A percentile compares a stretch with the other conserved stretches of the same genome.
Conservation (phyloP, 2,329 filamentous ascomycete genomes). For the Xylogone sp. region DNA sequence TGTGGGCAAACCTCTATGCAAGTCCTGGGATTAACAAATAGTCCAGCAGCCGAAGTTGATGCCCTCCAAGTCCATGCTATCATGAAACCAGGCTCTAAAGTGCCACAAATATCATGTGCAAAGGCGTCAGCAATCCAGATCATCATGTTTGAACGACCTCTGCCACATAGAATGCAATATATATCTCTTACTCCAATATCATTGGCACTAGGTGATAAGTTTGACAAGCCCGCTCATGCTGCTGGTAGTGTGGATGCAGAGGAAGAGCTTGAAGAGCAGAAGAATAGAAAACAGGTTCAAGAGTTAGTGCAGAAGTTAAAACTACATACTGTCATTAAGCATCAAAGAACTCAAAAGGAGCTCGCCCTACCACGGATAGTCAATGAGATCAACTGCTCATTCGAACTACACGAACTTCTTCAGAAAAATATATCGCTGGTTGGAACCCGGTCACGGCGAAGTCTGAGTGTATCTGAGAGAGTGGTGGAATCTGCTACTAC, state of each 20-base stretch:
- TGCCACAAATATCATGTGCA: constrained; percentile 73
- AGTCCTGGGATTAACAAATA: constrained; percentile 81
- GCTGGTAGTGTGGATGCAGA: constrained; percentile 63
- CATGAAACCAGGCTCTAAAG: constrained; percentile 43
- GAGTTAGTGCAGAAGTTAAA: constrained; percentile 81
- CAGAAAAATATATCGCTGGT: constrained; percentile 89
- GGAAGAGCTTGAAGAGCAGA: constrained; percentile 52
- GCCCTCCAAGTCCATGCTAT: constrained; percentile 66
- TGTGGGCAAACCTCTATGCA: constrained; percentile 82
- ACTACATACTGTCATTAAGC: constrained; percentile 78
- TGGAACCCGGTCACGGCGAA: constrained; percentile 74
- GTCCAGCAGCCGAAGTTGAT: constrained; percentile 52
- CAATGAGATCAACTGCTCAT: constrained; percentile 94
- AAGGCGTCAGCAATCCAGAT: constrained; percentile 75
- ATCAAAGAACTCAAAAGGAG: constrained; percentile 77
- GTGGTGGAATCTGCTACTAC: constrained; percentile 92
- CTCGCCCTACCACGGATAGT: constrained; percentile 75
- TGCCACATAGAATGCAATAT: constrained; percentile 90
- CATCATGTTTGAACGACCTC: constrained; percentile 82
- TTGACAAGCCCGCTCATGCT: constrained; percentile 32
- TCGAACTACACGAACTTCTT: constrained; percentile 79
- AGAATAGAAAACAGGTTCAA: constrained; percentile 52
- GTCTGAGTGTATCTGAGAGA: constrained; percentile 87
- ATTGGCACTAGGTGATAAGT: constrained; percentile 76
- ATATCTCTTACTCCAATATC: constrained; percentile 88